phyloP scores from a whole-genome alignment of 768 basidiomycete species.

The Pholiota microspora region DNA sequence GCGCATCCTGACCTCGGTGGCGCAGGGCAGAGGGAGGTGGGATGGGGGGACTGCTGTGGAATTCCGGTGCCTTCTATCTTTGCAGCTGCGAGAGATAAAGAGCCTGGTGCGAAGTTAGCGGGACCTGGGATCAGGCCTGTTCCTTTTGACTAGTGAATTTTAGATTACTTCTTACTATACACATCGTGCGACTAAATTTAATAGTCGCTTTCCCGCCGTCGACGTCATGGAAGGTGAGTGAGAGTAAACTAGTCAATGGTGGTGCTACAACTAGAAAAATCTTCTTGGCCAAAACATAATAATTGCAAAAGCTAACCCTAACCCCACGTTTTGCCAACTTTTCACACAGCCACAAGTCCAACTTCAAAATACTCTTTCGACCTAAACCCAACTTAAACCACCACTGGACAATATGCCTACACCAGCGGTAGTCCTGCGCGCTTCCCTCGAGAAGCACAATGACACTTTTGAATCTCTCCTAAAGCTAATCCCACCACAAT shows the following conservation, averaged over 20 bases:
- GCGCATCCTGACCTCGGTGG: conserved; percentile 37
- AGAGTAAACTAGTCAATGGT: no score
- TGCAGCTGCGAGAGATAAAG: conserved; percentile 63
- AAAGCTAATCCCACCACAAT: conserved; percentile 84
- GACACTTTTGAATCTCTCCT: conserved; percentile 81
- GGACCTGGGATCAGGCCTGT: conserved; percentile 73
- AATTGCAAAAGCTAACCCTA: no score
- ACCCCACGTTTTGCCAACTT: no score
- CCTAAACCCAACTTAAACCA: neutral
- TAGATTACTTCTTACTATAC: no score
- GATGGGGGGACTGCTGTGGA: conserved; percentile 92
- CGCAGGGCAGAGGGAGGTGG: conserved; percentile 49
- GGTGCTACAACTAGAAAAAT: no score
- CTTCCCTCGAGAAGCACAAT: conserved; percentile 82
- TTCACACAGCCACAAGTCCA: no score
- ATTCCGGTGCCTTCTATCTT: conserved; percentile 85
- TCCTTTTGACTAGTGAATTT: conserved; percentile 66
- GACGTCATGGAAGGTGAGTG: no score
- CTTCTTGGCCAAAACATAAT: no score
- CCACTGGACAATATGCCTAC: conserved; percentile 44
- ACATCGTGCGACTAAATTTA: no score
- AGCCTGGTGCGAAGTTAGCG: conserved; percentile 38
- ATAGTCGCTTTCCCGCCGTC: no score
- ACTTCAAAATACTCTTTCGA: conserved; percentile 2
- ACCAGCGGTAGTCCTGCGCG: conserved; percentile 42